Evolutionary conservation across 306 rosid species (phyloP), one percentile per base, ranked within the genome.

Genomic region (Gastrolobium villosum): DNA sequence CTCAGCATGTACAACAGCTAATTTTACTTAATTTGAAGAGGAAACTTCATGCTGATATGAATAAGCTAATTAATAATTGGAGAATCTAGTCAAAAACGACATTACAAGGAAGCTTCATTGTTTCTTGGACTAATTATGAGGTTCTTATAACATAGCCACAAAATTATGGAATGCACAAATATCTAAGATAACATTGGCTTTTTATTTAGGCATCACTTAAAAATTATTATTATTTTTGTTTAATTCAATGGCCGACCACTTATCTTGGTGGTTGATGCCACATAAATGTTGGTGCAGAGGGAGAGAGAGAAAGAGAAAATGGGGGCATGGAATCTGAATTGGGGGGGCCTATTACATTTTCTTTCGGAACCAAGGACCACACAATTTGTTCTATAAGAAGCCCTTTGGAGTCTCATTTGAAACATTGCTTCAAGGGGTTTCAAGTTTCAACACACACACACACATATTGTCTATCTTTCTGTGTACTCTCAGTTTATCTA

Each of bases 161-260:
- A 74, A 85, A 74, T 66, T 71, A 74, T 65, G 84, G 82, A 79
- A 70, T 48, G 72, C 83, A 79, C 87, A 83, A 80, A 83, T 78
- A 85, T 76, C 86, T 66, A 86, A 55, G 84, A 69, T 50, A 56
- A 79, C 65, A 39, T 34, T 60, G 14, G 44, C 55, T 20, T 63
- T 78, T 40, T 69, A 43, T 76, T 66, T 45, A 56, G 49, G 36
- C 9, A 68, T 65, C 49, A 40, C 70, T 76, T 66, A 59, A 37
- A 80, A 69, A 65, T 73, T 48, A 83, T 39, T 70, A 54, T 30
- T 39, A 44, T 54, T 56, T 70, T 64, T 60, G 55, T 45, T 79
- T 74, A 71, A 55, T 55, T 79, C 77, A 86, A 88, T 90, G 95
- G 95, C 93, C 88, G 95, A 90, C 97, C 88, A 87, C 60, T 76